Evolutionary conservation across 2,329 filamentous ascomycete genomes (phyloP).

Genomic region (Cadophora luteo-olivacea): DNA sequence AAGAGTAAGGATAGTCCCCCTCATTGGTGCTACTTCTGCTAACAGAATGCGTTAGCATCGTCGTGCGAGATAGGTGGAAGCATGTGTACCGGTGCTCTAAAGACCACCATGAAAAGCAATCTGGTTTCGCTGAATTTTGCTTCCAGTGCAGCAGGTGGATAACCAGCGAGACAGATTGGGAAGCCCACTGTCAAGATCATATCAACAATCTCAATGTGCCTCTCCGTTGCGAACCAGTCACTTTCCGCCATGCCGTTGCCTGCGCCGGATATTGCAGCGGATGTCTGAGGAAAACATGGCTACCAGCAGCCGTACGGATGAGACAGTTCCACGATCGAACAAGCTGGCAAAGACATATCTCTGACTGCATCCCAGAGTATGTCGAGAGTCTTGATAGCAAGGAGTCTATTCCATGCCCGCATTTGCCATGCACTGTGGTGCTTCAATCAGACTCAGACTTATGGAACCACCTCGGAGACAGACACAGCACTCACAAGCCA

Average conservation of each 20-base stretch:
- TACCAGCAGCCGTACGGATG: conserved; percentile 11
- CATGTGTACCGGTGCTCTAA: conserved; percentile 27
- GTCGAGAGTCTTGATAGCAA: conserved; percentile 23
- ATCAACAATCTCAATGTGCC: conserved; percentile 29
- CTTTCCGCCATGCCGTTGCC: conserved; percentile 21
- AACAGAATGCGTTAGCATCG: conserved; percentile 22
- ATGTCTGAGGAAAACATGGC: conserved; percentile 20
- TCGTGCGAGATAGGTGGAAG: conserved; percentile 23
- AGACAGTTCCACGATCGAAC: conserved; percentile 13
- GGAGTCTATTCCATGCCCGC: conserved; percentile 21
- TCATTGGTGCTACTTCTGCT: conserved; percentile 39
- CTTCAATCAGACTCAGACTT: conserved; percentile 27
- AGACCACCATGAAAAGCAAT: conserved; percentile 26
- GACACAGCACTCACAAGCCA: conserved; percentile 24
- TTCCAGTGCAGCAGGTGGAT: conserved; percentile 28
- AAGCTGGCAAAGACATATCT: conserved; percentile 26
- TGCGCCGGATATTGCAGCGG: conserved; percentile 27
- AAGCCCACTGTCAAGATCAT: conserved; percentile 29
- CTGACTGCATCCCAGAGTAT: conserved; percentile 21
- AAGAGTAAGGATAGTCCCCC: conserved; percentile 26
- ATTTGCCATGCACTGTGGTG: conserved; percentile 26
- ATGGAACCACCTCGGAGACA: conserved; percentile 27
- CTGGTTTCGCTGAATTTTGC: conserved; percentile 31
- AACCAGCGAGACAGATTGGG: conserved; percentile 25
- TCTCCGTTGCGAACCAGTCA: conserved; percentile 25